Conservation (phyloP, 148 eudicot species). For the Talinum fruticosum region DNA sequence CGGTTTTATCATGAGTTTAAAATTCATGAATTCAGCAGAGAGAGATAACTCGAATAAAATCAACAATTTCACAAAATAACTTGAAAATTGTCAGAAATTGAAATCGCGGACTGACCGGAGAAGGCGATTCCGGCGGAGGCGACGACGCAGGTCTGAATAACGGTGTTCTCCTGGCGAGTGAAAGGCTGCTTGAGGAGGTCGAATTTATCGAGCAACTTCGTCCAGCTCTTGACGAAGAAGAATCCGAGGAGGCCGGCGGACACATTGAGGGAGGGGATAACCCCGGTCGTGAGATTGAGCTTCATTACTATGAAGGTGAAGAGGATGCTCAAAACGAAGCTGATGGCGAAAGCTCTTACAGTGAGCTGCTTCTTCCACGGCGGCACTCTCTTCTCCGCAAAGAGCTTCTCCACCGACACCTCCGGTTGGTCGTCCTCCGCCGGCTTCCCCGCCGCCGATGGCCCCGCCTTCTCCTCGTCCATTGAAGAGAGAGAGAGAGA, state of each 20-base stretch:
- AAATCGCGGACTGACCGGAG: slow-evolving; percentile 27
- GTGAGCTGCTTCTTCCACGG: slow-evolving; percentile 38
- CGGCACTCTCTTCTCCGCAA: slow-evolving; percentile 26
- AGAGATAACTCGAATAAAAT: neutral
- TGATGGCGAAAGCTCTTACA: slow-evolving; percentile 25
- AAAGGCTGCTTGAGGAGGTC: slow-evolving; percentile 37
- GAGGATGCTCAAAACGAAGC: slow-evolving; percentile 33
- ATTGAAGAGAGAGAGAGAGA: neutral
- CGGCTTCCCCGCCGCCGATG: neutral
- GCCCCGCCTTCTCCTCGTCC: slow-evolving; percentile 19
- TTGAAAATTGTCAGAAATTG: neutral
- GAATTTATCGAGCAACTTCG: slow-evolving; percentile 26
- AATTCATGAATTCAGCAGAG: neutral
- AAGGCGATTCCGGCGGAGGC: slow-evolving; percentile 45
- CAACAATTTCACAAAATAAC: neutral
- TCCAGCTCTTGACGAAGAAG: slow-evolving; percentile 44
- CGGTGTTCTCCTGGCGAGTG: slow-evolving; percentile 47
- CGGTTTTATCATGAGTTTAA: neutral
- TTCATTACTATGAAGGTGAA: slow-evolving; percentile 47
- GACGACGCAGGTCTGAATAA: slow-evolving; percentile 46
- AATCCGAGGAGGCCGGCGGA: slow-evolving; percentile 43
- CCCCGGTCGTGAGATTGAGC: slow-evolving; percentile 39
- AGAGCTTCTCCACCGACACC: slow-evolving; percentile 32
- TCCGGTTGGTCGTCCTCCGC: neutral
- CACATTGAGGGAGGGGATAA: slow-evolving; percentile 40